These are phyloP conservation scores for Antrodiella citrinella DNA, from an alignment of 768 basidiomycete genomes.

Conservation along the genomic window DNA sequence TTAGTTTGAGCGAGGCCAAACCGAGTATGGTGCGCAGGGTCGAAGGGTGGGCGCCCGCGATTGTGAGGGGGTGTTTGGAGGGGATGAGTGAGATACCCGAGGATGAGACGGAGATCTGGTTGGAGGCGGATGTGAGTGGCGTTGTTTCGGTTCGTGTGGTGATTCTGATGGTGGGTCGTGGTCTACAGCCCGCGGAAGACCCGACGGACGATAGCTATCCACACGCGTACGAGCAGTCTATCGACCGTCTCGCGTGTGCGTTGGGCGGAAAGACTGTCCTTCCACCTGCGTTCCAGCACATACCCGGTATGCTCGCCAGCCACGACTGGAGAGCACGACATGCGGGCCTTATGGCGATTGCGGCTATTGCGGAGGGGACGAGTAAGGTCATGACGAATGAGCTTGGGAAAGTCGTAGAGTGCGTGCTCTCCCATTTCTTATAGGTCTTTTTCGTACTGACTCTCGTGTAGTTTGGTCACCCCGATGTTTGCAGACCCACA, in stretches of 20 bases:
- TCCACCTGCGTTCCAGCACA: constrained; percentile 74
- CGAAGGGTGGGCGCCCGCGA: constrained; percentile 59
- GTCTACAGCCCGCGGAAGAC: constrained; percentile 50
- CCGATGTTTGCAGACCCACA: constrained; percentile 76
- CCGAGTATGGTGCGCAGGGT: constrained; percentile 62
- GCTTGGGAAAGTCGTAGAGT: constrained; percentile 78
- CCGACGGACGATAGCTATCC: constrained; percentile 61
- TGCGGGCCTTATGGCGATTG: constrained; percentile 82
- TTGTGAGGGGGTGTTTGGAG: constrained; percentile 72
- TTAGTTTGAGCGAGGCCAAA: constrained; percentile 68
- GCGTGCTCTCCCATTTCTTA: constrained; percentile 25
- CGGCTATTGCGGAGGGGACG: constrained; percentile 79
- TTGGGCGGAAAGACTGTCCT: constrained; percentile 69
- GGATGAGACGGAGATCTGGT: constrained; percentile 52
- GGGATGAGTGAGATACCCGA: constrained; percentile 76
- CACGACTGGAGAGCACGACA: constrained; percentile 84
- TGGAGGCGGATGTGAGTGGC: constrained; percentile 63
- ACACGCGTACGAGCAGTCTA: constrained; percentile 71
- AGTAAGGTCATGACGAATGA: constrained; percentile 77
- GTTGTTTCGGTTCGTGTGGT: background rate
- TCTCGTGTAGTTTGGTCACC: constrained; percentile 61
- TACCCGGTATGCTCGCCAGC: constrained; percentile 73
- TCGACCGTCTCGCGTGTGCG: constrained; percentile 77
- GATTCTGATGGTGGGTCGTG: background rate
- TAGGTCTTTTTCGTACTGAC: constrained; percentile 5